Conservation (phyloP, 192 early-diverging fungal genomes). For the Piromyces finnis region DNA sequence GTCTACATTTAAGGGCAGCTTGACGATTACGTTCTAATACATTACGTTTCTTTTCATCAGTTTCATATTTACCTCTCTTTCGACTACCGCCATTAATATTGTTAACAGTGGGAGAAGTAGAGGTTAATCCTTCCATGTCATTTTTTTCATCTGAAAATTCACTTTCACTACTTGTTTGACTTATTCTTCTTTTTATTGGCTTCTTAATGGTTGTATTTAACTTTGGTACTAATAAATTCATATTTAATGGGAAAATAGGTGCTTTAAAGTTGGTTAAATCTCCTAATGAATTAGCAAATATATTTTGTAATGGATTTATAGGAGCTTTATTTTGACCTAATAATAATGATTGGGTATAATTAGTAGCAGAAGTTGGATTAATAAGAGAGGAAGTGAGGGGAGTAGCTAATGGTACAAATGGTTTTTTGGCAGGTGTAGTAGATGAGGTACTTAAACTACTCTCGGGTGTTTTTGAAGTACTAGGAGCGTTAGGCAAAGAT, state of each 20-base stretch:
- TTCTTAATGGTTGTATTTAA: not conserved
- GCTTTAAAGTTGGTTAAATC: not conserved
- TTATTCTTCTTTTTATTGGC: not conserved
- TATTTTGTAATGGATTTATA: not conserved
- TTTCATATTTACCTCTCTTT: constrained; percentile 5
- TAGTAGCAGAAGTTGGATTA: not conserved
- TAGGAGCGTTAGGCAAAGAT: no score
- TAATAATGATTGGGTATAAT: not conserved
- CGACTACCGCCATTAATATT: constrained; percentile 3
- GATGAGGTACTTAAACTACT: not conserved
- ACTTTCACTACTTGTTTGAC: not conserved
- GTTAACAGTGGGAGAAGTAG: not conserved
- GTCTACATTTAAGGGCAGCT: constrained; percentile 81
- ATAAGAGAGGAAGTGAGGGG: not conserved
- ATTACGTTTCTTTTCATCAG: constrained; percentile 51
- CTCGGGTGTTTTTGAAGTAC: not conserved
- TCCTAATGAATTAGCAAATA: not conserved
- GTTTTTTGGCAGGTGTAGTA: not conserved
- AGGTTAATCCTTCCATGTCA: not conserved
- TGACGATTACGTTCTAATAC: constrained; percentile 82
- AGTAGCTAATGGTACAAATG: not conserved
- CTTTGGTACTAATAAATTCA: not conserved
- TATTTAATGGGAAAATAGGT: not conserved
- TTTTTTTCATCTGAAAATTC: not conserved
- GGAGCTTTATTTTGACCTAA: not conserved